Conservation (phyloP, 805 yeast genomes). For the Kazachstania martiniae region DNA sequence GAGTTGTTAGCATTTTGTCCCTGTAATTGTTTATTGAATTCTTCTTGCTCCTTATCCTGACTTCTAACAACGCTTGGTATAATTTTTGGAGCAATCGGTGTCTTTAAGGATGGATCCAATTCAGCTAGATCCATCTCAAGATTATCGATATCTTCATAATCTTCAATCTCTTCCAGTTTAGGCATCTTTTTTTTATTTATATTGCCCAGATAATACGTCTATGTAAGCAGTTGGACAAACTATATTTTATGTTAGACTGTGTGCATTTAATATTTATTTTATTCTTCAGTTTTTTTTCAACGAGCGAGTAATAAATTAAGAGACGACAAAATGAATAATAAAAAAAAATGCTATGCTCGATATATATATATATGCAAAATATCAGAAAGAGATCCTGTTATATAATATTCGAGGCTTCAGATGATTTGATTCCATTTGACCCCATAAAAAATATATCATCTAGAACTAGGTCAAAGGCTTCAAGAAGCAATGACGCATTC, state of each 20-base stretch:
- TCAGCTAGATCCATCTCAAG: conserved; percentile 91
- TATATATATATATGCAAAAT: no score
- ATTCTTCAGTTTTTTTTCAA: no score
- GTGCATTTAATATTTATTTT: no score
- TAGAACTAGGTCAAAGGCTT: conserved; percentile 47
- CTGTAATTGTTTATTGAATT: conserved; percentile 1
- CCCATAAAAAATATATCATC: conserved; percentile 29
- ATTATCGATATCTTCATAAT: conserved; percentile 79
- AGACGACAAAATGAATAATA: no score
- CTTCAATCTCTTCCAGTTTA: conserved; percentile 57
- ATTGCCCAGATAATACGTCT: neutral
- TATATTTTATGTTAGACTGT: no score
- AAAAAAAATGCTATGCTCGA: no score
- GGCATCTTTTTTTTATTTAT: conserved; percentile 37
- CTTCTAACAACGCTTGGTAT: conserved; percentile 52
- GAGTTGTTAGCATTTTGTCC: neutral
- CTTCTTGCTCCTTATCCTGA: conserved; percentile 34
- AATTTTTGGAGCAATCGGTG: conserved; percentile 64
- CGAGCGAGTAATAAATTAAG: no score
- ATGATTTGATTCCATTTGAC: no score
- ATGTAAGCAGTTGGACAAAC: no score
- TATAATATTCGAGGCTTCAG: no score
- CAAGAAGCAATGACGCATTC: conserved; percentile 52
- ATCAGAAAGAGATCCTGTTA: no score
- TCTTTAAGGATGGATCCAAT: conserved; percentile 59